These are phyloP conservation scores for Linnemannia schmuckeri DNA, from an alignment of 192 early-diverging fungal species.

Conservation along the genomic window DNA sequence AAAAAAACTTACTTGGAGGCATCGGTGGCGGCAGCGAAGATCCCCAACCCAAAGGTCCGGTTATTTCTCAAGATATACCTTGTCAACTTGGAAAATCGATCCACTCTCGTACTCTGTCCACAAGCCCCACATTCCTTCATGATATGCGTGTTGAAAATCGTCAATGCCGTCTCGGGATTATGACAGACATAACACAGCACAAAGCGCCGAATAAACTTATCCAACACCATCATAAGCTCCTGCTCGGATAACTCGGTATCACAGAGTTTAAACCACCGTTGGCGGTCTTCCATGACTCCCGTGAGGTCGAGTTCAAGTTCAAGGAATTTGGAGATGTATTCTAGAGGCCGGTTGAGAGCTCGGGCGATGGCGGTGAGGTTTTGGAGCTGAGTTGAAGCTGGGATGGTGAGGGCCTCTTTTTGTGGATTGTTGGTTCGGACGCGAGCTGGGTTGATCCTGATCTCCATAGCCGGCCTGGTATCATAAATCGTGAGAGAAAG, in stretches of 20 bases:
- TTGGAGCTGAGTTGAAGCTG: conserved; percentile 53
- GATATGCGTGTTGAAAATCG: conserved; percentile 39
- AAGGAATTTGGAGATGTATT: conserved; percentile 49
- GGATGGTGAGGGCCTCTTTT: conserved; percentile 32
- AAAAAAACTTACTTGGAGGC: conserved; percentile 28
- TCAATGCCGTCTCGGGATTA: conserved; percentile 96
- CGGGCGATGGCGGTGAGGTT: conserved; percentile 35
- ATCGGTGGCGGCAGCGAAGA: conserved; percentile 25
- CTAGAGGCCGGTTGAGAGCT: conserved; percentile 45
- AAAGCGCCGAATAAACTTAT: conserved; percentile 94
- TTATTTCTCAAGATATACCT: conserved; percentile 44
- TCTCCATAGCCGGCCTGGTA: conserved; percentile 46
- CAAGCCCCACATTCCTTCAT: conserved; percentile 55
- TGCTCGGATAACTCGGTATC: conserved; percentile 24
- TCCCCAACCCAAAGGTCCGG: conserved; percentile 36
- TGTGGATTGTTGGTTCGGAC: conserved; percentile 39
- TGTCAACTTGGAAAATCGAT: conserved; percentile 62
- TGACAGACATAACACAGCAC: conserved; percentile 92
- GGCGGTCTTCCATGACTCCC: conserved; percentile 40
- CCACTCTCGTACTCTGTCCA: conserved; percentile 59
- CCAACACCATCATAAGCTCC: conserved; percentile 67
- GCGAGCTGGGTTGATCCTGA: conserved; percentile 50
- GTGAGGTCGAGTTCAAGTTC: conserved; percentile 52
- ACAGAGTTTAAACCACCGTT: conserved; percentile 41
- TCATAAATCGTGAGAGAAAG: neutral